Conservation (phyloP, 768 basidiomycete genomes). For the Tulasnella sp. region DNA sequence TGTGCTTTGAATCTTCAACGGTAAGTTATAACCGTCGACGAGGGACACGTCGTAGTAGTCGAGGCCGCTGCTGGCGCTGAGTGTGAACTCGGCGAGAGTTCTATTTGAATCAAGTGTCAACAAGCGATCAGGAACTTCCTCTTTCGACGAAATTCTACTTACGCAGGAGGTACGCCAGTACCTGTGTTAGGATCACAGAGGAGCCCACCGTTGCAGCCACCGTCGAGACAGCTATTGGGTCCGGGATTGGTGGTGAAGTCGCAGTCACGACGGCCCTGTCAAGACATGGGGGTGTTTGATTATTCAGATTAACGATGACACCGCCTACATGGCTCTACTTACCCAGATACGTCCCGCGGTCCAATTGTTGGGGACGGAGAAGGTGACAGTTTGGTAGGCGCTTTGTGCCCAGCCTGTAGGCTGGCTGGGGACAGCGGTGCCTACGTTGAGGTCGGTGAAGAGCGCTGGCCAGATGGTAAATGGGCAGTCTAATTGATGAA, state of each 20-base stretch:
- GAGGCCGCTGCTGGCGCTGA: slow-evolving; percentile 10
- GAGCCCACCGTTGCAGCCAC: slow-evolving; percentile 30
- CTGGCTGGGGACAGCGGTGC: slow-evolving; percentile 32
- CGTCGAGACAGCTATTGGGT: slow-evolving; percentile 30
- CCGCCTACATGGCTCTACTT: background rate
- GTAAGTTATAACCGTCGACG: slow-evolving; percentile 21
- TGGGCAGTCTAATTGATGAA: slow-evolving; percentile 34
- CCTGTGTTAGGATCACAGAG: slow-evolving; percentile 30
- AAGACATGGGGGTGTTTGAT: background rate
- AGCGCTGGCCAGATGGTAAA: slow-evolving; percentile 53
- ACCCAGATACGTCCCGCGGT: slow-evolving; percentile 57
- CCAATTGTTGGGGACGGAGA: slow-evolving; percentile 55
- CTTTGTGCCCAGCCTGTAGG: slow-evolving; percentile 20
- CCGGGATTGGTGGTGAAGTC: slow-evolving; percentile 30
- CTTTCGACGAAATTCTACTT: background rate
- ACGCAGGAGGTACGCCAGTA: slow-evolving; percentile 27
- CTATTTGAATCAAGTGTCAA: background rate
- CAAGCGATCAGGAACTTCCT: background rate
- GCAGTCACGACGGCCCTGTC: slow-evolving; percentile 32
- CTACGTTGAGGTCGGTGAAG: slow-evolving; percentile 30
- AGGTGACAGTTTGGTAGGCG: slow-evolving; percentile 31
- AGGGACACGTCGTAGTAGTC: slow-evolving; percentile 19
- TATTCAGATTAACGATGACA: background rate
- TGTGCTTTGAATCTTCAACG: slow-evolving; percentile 16
- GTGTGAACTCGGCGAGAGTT: slow-evolving; percentile 19